Base-by-base conservation (phyloP, 176 grass and related monocot species). In the Otatea glauca region DNA sequence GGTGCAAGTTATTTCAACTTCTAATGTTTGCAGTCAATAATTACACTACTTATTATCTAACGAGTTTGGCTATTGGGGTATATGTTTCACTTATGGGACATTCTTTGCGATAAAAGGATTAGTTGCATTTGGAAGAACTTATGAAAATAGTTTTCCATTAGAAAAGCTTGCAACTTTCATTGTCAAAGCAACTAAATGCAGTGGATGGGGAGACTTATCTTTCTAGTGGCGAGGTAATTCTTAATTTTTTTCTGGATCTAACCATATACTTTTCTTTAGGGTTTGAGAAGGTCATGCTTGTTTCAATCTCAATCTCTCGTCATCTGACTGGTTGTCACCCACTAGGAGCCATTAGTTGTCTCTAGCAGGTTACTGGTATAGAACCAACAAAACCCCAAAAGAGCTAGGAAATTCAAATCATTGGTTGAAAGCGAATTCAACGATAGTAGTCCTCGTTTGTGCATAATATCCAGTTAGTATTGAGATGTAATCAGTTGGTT, bases 41-140 rank as follows among this genome's bases (percentile, higher is more conserved):
- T 32, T 76, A 5, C 13, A 76, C 54, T 38, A 47, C 18, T 79
- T 66, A 17, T 77, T 34, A 50, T 71, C 11, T 25, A 16, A 70
- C 39, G 91, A 89, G 92, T 84, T 71, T 75, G 87, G 89, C 12
- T 77, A 2, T 16, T 94, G 92, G 89, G 89, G 83, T 42, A 9
- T 94, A 70, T 94, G 89, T 51, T 94, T 89, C 64, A 91, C 89
- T 3, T 91, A 94, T 37, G 92, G 84, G 8, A 42, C 74, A 38
- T 90, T 91, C 60, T 94, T 94, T 27, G 81, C 65, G 2, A 6
- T 94, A 43, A 77, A 80, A 56, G 89, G 89, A 20, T 70, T 94
- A 37, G 62, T 67, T 55, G 63, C 62, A 42, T 76, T 84, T 16
- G 81, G 89, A 67, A 86, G 76, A 76, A 80, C 87, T 32, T 94